These are phyloP conservation scores for Amauroascus niger DNA, from an alignment of 2,329 filamentous ascomycete species.

Conservation along the genomic window DNA sequence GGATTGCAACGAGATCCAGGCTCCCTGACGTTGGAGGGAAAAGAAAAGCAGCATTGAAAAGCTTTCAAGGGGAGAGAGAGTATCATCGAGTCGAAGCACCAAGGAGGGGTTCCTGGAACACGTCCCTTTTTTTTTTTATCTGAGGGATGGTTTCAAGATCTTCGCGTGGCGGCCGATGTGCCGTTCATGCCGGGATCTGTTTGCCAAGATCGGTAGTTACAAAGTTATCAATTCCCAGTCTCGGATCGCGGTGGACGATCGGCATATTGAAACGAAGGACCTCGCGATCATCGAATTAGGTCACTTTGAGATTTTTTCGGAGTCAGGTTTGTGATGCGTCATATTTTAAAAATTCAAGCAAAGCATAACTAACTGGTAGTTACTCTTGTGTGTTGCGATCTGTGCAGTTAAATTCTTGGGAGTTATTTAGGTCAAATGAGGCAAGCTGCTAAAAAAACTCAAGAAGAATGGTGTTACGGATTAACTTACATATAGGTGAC, in stretches of 20 bases:
- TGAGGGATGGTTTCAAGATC: neutral
- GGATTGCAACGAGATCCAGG: constrained; percentile 10
- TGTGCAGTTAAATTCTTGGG: too few species aligned
- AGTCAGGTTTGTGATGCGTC: too few species aligned
- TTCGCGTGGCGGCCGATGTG: neutral
- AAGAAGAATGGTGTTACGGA: too few species aligned
- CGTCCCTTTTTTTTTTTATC: neutral
- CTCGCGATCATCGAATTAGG: too few species aligned
- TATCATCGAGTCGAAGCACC: neutral
- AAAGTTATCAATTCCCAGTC: neutral
- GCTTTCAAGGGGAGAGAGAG: neutral
- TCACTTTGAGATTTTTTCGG: too few species aligned
- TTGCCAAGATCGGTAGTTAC: neutral
- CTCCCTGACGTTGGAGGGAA: neutral
- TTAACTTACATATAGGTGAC: too few species aligned
- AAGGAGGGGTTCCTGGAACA: neutral
- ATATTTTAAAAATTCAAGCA: too few species aligned
- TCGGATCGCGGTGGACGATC: neutral
- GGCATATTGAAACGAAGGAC: constrained; percentile 1
- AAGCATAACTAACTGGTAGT: too few species aligned
- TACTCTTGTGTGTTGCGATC: too few species aligned
- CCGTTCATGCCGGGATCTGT: neutral
- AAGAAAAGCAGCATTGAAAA: neutral
- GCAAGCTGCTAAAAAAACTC: too few species aligned
- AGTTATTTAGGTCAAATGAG: too few species aligned